Percentiles rank a stretch among this genome's conserved stretches.
phyloP scores from a whole-genome alignment of 441 rosid species.

The Populus hybrid region DNA sequence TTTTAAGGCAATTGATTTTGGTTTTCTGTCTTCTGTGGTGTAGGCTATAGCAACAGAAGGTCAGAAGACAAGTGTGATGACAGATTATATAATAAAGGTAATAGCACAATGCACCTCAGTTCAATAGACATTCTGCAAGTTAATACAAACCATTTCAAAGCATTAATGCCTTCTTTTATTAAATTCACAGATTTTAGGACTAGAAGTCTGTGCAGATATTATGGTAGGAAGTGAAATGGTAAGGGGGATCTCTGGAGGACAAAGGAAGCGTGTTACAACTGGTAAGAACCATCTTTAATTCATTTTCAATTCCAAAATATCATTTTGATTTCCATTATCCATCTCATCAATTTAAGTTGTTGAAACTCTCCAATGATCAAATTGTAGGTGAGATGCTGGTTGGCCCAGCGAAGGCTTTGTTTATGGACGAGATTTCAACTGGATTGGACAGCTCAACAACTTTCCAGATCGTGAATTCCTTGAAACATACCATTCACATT shows the following conservation, averaged over 20 bases:
- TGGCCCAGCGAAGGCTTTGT: constrained; percentile 31
- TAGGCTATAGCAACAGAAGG: constrained; percentile 48
- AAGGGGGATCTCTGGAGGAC: constrained; percentile 89
- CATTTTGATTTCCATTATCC: neutral
- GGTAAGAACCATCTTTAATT: constrained; percentile 29
- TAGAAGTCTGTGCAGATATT: constrained; percentile 76
- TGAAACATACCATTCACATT: constrained; percentile 55
- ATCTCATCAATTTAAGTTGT: neutral
- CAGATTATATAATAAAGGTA: constrained; percentile 64
- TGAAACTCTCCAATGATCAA: neutral
- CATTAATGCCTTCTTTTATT: neutral
- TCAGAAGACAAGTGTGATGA: constrained; percentile 53
- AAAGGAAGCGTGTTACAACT: constrained; percentile 18
- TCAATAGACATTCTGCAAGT: neutral
- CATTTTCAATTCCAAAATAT: neutral
- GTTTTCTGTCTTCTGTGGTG: neutral
- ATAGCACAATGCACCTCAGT: neutral
- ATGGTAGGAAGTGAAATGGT: constrained; percentile 83
- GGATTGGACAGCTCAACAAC: constrained; percentile 85
- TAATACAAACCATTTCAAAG: neutral
- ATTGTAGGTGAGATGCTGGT: constrained; percentile 47
- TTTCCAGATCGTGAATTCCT: constrained; percentile 61
- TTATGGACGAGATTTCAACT: constrained; percentile 87
- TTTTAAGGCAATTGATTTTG: neutral
- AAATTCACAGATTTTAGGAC: constrained; percentile 58